Base-by-base conservation (phyloP, 2,329 filamentous ascomycete species). In the Microcera coccophila region DNA sequence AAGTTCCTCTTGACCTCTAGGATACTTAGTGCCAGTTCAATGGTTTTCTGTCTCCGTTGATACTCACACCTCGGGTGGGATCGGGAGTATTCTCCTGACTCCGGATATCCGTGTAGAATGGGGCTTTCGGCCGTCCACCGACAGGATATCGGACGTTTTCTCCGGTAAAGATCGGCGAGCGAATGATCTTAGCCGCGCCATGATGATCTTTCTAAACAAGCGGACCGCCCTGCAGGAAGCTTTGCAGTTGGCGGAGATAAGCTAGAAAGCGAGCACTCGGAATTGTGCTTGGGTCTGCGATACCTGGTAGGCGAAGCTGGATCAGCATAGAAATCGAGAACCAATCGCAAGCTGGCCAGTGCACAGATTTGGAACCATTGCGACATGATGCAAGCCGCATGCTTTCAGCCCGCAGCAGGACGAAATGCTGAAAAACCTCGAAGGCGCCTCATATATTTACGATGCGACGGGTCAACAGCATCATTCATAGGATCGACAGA, bases 61-160 rank as follows among this genome's bases (percentile, higher is more conserved):
- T 18, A 20, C 33, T 18, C 16, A 11, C 33, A 35, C 33, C 33
- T 48, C 46, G 46, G 46, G 39, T 45, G 46, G 45, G 42, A 33
- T 38, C 42, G 46, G 46, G 46, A 42, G 33, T 34, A 26, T 31
- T 31, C 35, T 48, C 39, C 41, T 39, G 39, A 36, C 38, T 24
- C 45, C 42, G 45, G 39, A 48, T 22, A 36, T 36, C 41, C 42
- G 41, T 36, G 38, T 38, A 37, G 38, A 39, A 43, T 36, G 28
- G 39, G 31, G 44, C 38, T 34, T 28, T 38, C 38, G 24, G 33
- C 31, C 17, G 21, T 33, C 38, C 41, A 21, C 21, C 32, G 20
- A 21, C 35, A 29, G 36, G 28, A 10, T 38, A 31, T 42, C 39
- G 28, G 36, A 14, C 14, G 29, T n/a, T n/a, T 17, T 15, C 15